These are phyloP conservation scores for Exophiala oligosperma DNA, from an alignment of 2,329 filamentous ascomycete species.

Conservation along the genomic window DNA sequence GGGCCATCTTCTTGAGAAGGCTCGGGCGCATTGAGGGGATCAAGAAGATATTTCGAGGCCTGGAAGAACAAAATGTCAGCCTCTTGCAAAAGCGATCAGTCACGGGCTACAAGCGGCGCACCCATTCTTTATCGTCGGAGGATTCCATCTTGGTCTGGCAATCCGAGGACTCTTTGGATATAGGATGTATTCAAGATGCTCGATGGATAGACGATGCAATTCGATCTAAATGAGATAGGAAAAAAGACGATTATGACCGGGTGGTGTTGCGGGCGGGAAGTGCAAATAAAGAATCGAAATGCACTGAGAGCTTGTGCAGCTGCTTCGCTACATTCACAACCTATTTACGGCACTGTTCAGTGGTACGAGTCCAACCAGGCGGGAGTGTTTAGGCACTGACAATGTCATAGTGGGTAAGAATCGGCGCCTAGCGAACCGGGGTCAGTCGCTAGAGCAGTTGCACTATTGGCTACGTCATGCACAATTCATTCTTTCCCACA, in stretches of 20 bases:
- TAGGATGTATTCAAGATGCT: background rate
- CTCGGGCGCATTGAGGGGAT: slow-evolving; percentile 67
- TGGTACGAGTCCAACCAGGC: too few species aligned
- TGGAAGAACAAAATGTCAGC: slow-evolving; percentile 36
- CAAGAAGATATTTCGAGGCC: slow-evolving; percentile 67
- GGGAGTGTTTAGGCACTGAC: background rate
- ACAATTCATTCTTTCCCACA: background rate
- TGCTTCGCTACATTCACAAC: background rate
- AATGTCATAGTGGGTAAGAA: slow-evolving; percentile 19
- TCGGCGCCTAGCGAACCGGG: too few species aligned
- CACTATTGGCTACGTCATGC: too few species aligned
- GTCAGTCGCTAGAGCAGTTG: too few species aligned
- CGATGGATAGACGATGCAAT: too few species aligned
- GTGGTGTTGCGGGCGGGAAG: too few species aligned
- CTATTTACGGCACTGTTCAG: background rate
- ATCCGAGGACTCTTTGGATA: background rate
- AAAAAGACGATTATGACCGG: too few species aligned
- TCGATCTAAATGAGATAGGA: too few species aligned
- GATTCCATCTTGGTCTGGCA: slow-evolving; percentile 31
- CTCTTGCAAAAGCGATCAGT: background rate
- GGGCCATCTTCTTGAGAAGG: slow-evolving; percentile 67
- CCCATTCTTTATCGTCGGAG: slow-evolving; percentile 52
- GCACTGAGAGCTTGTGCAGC: background rate
- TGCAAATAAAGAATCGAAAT: background rate
- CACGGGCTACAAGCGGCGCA: slow-evolving; percentile 31